Evolutionary conservation across 2,329 filamentous ascomycete species (phyloP).

Genomic region (Fusarium algeriense): DNA sequence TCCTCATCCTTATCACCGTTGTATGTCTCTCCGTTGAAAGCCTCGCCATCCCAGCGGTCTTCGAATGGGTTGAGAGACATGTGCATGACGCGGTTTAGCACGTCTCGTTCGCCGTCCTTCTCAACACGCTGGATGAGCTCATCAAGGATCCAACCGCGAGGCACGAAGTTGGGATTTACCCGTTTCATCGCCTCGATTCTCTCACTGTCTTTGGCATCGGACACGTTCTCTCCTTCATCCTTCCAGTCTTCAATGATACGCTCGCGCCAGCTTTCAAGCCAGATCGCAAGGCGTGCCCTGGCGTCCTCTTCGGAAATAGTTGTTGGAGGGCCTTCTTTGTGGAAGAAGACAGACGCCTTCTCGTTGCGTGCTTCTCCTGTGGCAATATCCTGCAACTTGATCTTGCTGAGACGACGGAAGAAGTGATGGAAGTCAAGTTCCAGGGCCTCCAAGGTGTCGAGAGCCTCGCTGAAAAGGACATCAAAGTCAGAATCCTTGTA

Average conservation of each 20-base stretch:
- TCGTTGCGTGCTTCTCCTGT: conserved; percentile 73
- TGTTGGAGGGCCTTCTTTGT: conserved; percentile 75
- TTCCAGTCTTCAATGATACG: conserved; percentile 84
- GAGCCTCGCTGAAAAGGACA: conserved; percentile 80
- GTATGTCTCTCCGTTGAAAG: conserved; percentile 63
- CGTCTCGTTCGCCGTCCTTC: conserved; percentile 82
- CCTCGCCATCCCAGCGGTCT: conserved; percentile 74
- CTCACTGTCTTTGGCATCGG: conserved; percentile 65
- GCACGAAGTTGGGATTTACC: conserved; percentile 93
- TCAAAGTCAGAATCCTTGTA: conserved; percentile 82
- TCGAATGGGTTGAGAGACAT: conserved; percentile 88
- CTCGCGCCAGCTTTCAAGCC: conserved; percentile 83
- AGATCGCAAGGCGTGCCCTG: conserved; percentile 75
- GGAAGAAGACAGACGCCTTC: conserved; percentile 81
- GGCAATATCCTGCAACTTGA: conserved; percentile 73
- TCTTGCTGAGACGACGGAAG: conserved; percentile 80
- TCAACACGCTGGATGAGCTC: conserved; percentile 93
- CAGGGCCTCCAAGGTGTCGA: conserved; percentile 84
- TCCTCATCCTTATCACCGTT: conserved; percentile 78
- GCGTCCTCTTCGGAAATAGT: conserved; percentile 72
- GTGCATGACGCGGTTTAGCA: conserved; percentile 82
- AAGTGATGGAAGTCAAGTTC: conserved; percentile 96
- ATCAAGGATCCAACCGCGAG: conserved; percentile 91
- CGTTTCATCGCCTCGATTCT: conserved; percentile 81
- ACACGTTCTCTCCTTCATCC: conserved; percentile 55